Conservation (phyloP, 768 basidiomycete species). For the Xerocomellus intermedius region DNA sequence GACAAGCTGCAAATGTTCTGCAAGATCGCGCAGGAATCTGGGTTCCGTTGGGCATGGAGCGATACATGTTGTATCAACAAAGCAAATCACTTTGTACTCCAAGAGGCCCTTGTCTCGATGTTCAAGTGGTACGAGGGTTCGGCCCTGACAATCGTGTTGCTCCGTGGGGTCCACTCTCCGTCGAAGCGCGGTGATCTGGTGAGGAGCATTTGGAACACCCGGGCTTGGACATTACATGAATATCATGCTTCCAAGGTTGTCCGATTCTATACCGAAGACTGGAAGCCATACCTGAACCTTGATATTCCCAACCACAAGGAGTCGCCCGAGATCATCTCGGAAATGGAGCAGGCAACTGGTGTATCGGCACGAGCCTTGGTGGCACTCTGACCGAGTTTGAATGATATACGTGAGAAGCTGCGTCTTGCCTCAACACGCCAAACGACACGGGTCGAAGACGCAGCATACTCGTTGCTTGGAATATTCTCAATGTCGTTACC, state of each 20-base stretch:
- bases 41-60: neutral
- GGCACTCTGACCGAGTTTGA: neutral
- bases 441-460: neutral
- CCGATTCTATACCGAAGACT: neutral
- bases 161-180: neutral
- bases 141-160: neutral
- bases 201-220: neutral
- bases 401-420: neutral
- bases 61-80: neutral
- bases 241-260: neutral
- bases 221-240: neutral
- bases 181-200: neutral
- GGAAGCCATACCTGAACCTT: neutral
- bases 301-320: neutral
- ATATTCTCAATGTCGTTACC: neutral
- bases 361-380: neutral
- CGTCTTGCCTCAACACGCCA: neutral
- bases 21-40: neutral
- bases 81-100: neutral
- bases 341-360: neutral
- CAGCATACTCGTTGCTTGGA: neutral
- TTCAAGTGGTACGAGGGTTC: neutral
- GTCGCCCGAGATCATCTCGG: neutral
- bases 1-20: neutral
- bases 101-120: neutral